These are phyloP conservation scores for Symbiodinium pilosum DNA, from an alignment of 73 alveolate genomes.

Conservation along the genomic window DNA sequence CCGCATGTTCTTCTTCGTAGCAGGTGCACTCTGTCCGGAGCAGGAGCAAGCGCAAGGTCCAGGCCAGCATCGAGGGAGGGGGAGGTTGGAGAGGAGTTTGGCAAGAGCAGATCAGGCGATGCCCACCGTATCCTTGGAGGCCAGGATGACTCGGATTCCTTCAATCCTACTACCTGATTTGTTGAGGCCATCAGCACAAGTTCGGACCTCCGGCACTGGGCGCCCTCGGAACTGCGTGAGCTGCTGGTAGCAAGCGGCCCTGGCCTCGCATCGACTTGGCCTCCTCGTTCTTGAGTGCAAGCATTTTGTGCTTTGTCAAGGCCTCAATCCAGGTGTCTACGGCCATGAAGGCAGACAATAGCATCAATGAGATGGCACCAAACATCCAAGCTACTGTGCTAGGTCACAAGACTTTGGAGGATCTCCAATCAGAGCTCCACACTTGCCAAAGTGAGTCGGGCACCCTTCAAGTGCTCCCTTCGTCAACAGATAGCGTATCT, in stretches of 20 bases:
- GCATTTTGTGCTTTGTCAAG: background rate
- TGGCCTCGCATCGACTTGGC: background rate
- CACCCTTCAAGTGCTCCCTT: background rate
- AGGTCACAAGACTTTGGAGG: slow-evolving; percentile 6
- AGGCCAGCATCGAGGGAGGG: background rate
- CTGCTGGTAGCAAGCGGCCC: background rate
- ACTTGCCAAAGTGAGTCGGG: background rate
- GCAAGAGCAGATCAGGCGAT: too few species aligned
- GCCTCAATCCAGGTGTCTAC: background rate
- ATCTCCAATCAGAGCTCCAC: background rate
- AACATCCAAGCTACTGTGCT: background rate
- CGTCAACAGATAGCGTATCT: too few species aligned
- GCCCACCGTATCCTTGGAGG: too few species aligned
- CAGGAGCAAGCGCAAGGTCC: background rate
- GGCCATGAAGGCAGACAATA: background rate
- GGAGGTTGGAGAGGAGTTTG: too few species aligned
- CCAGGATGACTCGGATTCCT: too few species aligned
- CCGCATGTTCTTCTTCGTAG: too few species aligned
- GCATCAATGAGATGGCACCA: background rate
- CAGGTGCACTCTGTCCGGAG: background rate
- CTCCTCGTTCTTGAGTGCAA: background rate
- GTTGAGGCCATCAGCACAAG: background rate
- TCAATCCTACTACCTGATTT: too few species aligned
- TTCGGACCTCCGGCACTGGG: background rate
- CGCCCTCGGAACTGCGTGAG: background rate